phyloP scores from a whole-genome alignment of 2,329 filamentous ascomycete species.

The Thielaviopsis musarum region DNA sequence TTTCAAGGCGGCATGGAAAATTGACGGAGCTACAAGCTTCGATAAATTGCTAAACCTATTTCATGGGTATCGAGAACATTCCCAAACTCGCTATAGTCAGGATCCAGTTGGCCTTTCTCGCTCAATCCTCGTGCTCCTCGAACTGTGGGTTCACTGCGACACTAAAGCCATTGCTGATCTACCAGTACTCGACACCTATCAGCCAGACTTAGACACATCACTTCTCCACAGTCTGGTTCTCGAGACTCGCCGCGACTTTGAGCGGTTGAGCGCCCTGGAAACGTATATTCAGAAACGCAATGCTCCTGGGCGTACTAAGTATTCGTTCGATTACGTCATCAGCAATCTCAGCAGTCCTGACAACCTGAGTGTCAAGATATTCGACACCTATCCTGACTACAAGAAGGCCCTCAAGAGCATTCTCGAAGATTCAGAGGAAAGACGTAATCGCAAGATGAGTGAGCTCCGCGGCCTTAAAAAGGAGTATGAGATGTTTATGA shows the following conservation, averaged over 20 bases:
- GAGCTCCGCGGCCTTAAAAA: too few species aligned
- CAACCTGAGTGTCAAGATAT: background rate
- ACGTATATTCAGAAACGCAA: slow-evolving; percentile 19
- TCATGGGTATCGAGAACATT: slow-evolving; percentile 19
- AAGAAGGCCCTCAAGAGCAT: background rate
- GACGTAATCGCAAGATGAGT: too few species aligned
- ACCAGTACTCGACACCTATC: slow-evolving; percentile 30
- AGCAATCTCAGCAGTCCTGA: background rate
- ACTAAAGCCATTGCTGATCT: slow-evolving; percentile 22
- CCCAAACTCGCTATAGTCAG: slow-evolving; percentile 18
- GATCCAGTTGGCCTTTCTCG: slow-evolving; percentile 31
- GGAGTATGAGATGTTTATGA: too few species aligned
- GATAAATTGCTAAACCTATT: slow-evolving; percentile 18
- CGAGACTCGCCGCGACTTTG: slow-evolving; percentile 26
- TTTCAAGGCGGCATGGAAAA: slow-evolving; percentile 23
- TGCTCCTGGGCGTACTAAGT: background rate
- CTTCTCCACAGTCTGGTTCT: slow-evolving; percentile 30
- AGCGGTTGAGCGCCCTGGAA: slow-evolving; percentile 28
- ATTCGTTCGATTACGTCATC: background rate
- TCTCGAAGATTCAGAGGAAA: background rate
- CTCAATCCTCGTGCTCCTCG: slow-evolving; percentile 38
- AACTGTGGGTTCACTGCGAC: slow-evolving; percentile 44
- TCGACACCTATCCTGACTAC: background rate
- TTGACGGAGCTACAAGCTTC: slow-evolving; percentile 17
- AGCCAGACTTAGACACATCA: slow-evolving; percentile 24